phyloP scores from a whole-genome alignment of 345 rosid genomes.

The Anastatica hierochuntica region DNA sequence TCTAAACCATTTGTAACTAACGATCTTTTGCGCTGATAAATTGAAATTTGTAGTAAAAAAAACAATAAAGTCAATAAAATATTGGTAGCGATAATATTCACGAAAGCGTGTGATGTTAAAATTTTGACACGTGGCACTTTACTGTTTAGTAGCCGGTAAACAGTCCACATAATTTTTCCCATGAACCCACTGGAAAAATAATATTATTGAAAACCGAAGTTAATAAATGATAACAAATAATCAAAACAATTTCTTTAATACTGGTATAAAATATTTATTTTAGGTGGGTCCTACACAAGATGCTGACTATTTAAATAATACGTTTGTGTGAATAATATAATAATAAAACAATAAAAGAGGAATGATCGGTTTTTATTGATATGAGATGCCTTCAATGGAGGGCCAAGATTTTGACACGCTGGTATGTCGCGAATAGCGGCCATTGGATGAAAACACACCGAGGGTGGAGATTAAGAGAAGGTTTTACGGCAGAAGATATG shows the following conservation, averaged over 20 bases:
- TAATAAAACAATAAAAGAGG: slow-evolving; percentile 1
- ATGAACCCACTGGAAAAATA: too few species aligned
- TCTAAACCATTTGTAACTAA: too few species aligned
- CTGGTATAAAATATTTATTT: background rate
- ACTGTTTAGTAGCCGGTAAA: too few species aligned
- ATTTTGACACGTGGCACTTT: slow-evolving; percentile 62
- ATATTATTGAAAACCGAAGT: too few species aligned
- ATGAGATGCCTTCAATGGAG: slow-evolving; percentile 22
- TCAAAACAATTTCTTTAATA: too few species aligned
- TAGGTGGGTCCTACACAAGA: slow-evolving; percentile 2
- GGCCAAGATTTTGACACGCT: slow-evolving; percentile 54
- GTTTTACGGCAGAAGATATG: slow-evolving; percentile 34
- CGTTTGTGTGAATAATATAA: slow-evolving; percentile 5
- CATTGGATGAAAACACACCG: slow-evolving; percentile 40
- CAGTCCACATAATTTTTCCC: too few species aligned
- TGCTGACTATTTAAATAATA: slow-evolving; percentile 18
- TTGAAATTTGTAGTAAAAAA: background rate
- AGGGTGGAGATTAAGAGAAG: slow-evolving; percentile 42
- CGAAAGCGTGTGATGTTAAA: slow-evolving; percentile 41
- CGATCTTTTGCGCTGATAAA: too few species aligned
- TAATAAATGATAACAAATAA: too few species aligned
- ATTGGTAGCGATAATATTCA: slow-evolving; percentile 33
- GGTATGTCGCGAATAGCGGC: slow-evolving; percentile 14
- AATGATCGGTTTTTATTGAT: slow-evolving; percentile 20
- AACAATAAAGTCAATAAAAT: slow-evolving; percentile 24